Evolutionary conservation across 2,329 filamentous ascomycete genomes (phyloP), one percentile per base, ranked within the genome.

Genomic region (Colletotrichum sp.): DNA sequence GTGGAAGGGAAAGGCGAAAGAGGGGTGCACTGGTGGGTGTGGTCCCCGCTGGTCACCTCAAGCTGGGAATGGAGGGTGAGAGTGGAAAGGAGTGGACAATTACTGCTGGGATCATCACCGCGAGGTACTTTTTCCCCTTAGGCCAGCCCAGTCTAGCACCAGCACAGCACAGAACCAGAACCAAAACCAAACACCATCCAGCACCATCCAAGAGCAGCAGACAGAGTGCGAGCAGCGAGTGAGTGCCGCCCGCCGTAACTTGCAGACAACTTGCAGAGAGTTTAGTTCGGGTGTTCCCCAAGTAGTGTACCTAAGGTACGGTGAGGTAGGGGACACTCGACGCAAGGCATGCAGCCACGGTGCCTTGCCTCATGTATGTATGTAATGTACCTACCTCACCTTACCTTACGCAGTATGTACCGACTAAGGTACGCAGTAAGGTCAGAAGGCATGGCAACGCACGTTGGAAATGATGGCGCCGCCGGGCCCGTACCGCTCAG

Each of bases 401-500:
- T 39, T 39, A 18, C 36, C 36, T 16, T 18, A 18, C 16, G 39
- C 8, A n/a, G 36, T 44, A n/a, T n/a, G 39, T 44, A 44, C 39
- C 39, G 18, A 8, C 36, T 9, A n/a, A 44, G 44, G 9, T 9
- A 48, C n/a, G 44, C 15, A 36, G 10, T 13, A 48, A 55, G 18
- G 57, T 32, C 24, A 48, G 44, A 39, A 39, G 65, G 30, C 66
- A 68, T 44, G 66, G 66, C 67, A 69, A 32, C 18, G 55, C 65
- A 68, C 36, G 55, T 52, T 36, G 24, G 62, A 62, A 44, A 55
- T 36, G 39, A 64, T 59, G 48, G 44, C 71, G 71, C 66, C 39
- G 66, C 66, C 55, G 71, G 66, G 59, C 24, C 71, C 24, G 68
- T 75, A 67, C 72, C 68, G 72, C 57, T 44, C 68, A 71, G 68